Evolutionary conservation across 1,284 basidiomycete genomes (phyloP), one percentile per base, ranked within the genome.

Genomic region (Porogramme epimiltina): DNA sequence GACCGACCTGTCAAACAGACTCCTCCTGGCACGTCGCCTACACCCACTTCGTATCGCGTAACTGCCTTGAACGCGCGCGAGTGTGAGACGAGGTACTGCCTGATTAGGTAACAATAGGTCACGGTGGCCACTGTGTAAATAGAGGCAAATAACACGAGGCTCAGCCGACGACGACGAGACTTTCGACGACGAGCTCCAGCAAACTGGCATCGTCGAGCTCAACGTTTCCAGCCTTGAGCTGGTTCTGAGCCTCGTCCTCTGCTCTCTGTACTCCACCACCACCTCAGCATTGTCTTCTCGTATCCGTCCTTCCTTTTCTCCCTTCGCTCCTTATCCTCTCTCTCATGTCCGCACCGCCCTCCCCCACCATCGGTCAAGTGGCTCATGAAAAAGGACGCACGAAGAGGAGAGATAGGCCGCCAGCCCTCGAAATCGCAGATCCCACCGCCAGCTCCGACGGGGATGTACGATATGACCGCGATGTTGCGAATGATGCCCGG

Each of bases 381-480:
- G 54, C 64, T 54, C 55, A 63, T 49, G 68, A 70, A 64, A 69
- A 65, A 49, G 60, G 59, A 55, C 64, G 61, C 51, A 52, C 62
- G 49, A 70, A 64, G 60, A 66, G 66, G 61, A 68, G 68, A 64
- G 71, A 71, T 52, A 66, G 66, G 56, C 72, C 72, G 26, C 68
- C 72, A 40, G 68, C 70, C 45, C 67, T 74, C 42, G 69, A 67
- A 26, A 66, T 72, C 45, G 53, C 46, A 41, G 64, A 67, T 42
- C 47, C 60, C 16, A 61, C 61, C 43, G 50, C 60, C 20, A 51
- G 36, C 38, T 63, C 62, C 36, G 63, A 66, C 52, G 60, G 58
- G 42, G 63, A 66, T 41, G 57, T 59, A 51, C 62, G 56, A 56
- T 61, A 60, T 51, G 66, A 66, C 49, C 66, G 62, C 55, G 58